These are phyloP conservation scores for Discostella pseudostelligera DNA, from an alignment of 108 stramenopile species.

Conservation along the genomic window DNA sequence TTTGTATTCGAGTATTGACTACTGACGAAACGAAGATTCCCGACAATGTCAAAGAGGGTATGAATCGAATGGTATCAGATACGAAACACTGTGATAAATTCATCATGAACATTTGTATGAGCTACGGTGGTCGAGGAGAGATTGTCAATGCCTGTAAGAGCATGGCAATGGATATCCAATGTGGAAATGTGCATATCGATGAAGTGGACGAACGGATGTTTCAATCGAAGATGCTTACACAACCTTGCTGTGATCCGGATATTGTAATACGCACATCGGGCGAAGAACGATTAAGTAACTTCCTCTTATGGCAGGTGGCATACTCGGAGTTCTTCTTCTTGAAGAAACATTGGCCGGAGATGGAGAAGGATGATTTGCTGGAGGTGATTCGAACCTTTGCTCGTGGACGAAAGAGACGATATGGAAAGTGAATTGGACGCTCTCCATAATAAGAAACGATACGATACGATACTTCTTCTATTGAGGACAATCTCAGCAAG, in stretches of 20 bases:
- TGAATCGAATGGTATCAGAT: constrained; percentile 60
- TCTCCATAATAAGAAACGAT: too few relatives aligned
- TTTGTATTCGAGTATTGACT: constrained; percentile 74
- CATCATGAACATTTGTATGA: constrained; percentile 88
- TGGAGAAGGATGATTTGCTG: constrained; percentile 61
- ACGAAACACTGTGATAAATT: constrained; percentile 57
- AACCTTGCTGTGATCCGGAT: constrained; percentile 78
- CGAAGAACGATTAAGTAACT: constrained; percentile 92
- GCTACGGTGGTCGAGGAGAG: constrained; percentile 92
- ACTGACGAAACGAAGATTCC: constrained; percentile 72
- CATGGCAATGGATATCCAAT: constrained; percentile 50
- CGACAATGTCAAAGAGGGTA: constrained; percentile 43
- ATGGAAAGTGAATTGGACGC: constrained; percentile 80
- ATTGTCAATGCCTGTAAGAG: constrained; percentile 78
- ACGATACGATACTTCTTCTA: too few relatives aligned
- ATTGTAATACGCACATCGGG: constrained; percentile 94
- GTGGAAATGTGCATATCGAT: constrained; percentile 46
- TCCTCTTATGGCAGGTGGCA: constrained; percentile 93
- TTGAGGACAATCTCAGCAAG: too few relatives aligned
- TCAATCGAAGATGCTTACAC: constrained; percentile 51
- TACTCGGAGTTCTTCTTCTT: constrained; percentile 96
- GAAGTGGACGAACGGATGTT: constrained; percentile 59
- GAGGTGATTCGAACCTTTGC: constrained; percentile 63
- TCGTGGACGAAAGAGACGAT: constrained; percentile 70
- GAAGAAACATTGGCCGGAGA: constrained; percentile 92